Evolutionary conservation across 768 basidiomycete genomes (phyloP).

Genomic region (Suillus variegatus): DNA sequence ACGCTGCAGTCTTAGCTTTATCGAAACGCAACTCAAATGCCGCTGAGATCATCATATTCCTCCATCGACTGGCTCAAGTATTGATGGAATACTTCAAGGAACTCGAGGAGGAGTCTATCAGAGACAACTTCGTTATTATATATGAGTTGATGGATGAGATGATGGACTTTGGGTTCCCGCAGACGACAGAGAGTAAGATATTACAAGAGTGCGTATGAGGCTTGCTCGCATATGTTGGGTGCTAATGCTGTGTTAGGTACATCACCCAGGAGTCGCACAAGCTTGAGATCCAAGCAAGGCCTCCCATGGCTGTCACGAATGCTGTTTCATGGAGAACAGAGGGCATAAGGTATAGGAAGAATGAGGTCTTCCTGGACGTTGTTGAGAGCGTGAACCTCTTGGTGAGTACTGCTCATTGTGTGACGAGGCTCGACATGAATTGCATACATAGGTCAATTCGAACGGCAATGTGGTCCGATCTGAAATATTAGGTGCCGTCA

Average conservation of each 20-base stretch:
- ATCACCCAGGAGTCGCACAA: slow-evolving; percentile 99
- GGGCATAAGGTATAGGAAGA: slow-evolving; percentile 96
- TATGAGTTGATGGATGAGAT: slow-evolving; percentile 99
- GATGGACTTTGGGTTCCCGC: slow-evolving; percentile 99
- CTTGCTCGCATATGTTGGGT: not conserved
- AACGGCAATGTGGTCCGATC: slow-evolving; percentile 96
- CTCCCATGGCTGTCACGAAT: slow-evolving; percentile 96
- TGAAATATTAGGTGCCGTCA: slow-evolving; percentile 97
- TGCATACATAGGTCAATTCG: slow-evolving; percentile 76
- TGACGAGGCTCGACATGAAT: not conserved
- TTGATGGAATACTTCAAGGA: slow-evolving; percentile 99
- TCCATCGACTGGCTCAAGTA: slow-evolving; percentile 91
- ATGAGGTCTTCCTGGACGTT: slow-evolving; percentile 98
- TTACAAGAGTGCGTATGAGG: slow-evolving; percentile 71
- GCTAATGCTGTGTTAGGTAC: slow-evolving; percentile 52
- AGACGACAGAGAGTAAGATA: slow-evolving; percentile 99
- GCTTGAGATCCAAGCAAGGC: slow-evolving; percentile 88
- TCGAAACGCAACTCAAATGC: slow-evolving; percentile 97
- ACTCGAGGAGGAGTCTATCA: slow-evolving; percentile 97
- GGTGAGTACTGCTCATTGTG: slow-evolving; percentile 46
- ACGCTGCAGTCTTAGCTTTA: slow-evolving; percentile 78
- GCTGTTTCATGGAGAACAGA: slow-evolving; percentile 99
- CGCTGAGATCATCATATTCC: slow-evolving; percentile 93
- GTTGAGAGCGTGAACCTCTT: slow-evolving; percentile 97
- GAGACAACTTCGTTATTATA: slow-evolving; percentile 99